These are phyloP conservation scores for Fusarium clavum DNA, from an alignment of 2,329 filamentous ascomycete species.

Conservation along the genomic window DNA sequence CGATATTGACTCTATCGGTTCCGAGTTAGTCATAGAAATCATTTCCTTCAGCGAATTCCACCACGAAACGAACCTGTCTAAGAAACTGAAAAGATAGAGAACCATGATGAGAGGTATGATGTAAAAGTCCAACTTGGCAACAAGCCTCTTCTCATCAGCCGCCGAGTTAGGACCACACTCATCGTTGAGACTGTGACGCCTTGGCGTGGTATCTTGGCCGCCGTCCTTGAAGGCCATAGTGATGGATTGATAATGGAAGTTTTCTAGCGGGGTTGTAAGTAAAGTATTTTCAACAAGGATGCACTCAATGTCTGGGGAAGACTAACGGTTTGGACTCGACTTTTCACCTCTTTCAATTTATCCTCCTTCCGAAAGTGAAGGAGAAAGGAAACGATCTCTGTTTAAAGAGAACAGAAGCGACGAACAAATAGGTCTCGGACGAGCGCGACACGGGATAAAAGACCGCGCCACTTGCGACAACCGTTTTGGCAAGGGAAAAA, in stretches of 20 bases:
- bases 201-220: constrained; percentile 25
- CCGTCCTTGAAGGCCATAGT: constrained; percentile 26
- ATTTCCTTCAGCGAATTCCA: neutral
- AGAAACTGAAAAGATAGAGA: constrained; percentile 79
- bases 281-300: neutral
- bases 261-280: constrained; percentile 4
- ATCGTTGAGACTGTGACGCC: constrained; percentile 33
- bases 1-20: constrained; percentile 72
- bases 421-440: neutral
- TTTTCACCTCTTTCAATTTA: neutral
- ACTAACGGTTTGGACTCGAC: constrained; percentile 4
- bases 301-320: neutral
- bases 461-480: constrained; percentile 31
- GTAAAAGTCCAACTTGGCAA: constrained; percentile 72
- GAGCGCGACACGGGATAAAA: constrained; percentile 7
- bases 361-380: neutral
- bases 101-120: constrained; percentile 76
- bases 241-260: neutral
- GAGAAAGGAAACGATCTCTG: neutral
- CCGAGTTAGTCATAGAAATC: constrained; percentile 22
- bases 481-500: constrained; percentile 4
- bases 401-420: constrained; percentile 9
- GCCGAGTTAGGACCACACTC: constrained; percentile 31
- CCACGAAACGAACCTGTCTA: constrained; percentile 72
- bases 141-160: constrained; percentile 63